Evolutionary conservation across 2,329 filamentous ascomycete genomes (phyloP).

Genomic region (Keithomyces neogunnii): DNA sequence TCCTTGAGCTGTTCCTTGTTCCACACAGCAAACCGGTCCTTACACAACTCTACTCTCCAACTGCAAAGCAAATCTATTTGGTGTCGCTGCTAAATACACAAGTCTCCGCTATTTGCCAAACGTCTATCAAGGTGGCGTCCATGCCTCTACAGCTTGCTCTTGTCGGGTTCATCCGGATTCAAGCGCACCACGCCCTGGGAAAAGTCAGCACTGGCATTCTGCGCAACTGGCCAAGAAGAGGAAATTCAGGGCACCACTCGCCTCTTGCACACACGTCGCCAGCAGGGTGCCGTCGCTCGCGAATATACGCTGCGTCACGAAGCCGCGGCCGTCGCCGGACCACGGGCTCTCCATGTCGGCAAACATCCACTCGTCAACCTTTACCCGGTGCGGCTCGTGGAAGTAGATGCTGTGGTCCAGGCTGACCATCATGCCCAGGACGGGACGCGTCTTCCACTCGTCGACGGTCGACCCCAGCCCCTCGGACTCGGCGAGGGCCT

Average conservation of each 20-base stretch:
- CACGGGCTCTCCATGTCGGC: slow-evolving; percentile 74
- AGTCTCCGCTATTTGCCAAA: too few relatives aligned
- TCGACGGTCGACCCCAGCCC: slow-evolving; percentile 31
- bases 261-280: slow-evolving; percentile 76
- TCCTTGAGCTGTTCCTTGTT: too few relatives aligned
- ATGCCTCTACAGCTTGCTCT: slow-evolving; percentile 2
- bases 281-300: slow-evolving; percentile 61
- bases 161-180: background rate
- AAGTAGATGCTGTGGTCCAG: slow-evolving; percentile 69
- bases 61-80: too few relatives aligned
- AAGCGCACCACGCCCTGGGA: slow-evolving; percentile 6
- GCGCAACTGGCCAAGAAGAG: background rate
- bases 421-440: slow-evolving; percentile 78
- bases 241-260: slow-evolving; percentile 20
- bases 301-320: slow-evolving; percentile 70
- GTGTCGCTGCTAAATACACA: too few relatives aligned
- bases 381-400: slow-evolving; percentile 49
- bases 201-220: background rate
- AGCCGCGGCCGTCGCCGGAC: slow-evolving; percentile 67
- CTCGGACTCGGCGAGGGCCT: slow-evolving; percentile 27
- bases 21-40: too few relatives aligned
- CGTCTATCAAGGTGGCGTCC: background rate
- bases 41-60: too few relatives aligned
- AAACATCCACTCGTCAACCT: slow-evolving; percentile 69
- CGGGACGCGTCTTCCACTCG: slow-evolving; percentile 42